Conservation (phyloP, 73 alveolate species). For the Symbiodinium pilosum region DNA sequence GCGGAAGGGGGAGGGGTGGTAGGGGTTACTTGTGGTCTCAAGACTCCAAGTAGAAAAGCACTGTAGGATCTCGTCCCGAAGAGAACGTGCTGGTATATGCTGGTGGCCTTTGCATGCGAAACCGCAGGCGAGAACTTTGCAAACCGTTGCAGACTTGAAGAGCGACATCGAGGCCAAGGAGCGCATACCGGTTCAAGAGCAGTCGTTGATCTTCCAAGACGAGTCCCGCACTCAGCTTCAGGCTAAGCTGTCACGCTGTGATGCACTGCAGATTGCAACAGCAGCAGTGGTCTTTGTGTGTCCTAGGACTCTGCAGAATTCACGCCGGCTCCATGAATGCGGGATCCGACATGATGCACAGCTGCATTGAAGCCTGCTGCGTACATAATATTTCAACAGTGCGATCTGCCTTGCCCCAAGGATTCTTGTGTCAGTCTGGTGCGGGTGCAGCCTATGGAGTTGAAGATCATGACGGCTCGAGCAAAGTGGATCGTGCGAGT, state of each 20-base stretch:
- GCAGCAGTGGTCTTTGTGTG: too few species aligned
- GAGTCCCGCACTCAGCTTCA: constrained; percentile 41
- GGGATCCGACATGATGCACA: constrained; percentile 58
- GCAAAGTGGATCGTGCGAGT: constrained; percentile 58
- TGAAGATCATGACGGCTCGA: constrained; percentile 66
- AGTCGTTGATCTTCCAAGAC: constrained; percentile 39
- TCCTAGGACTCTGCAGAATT: constrained; percentile 20
- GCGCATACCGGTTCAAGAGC: constrained; percentile 73
- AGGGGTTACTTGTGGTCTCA: too few species aligned
- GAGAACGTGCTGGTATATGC: too few species aligned
- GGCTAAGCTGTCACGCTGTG: too few species aligned
- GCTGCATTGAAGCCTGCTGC: too few species aligned
- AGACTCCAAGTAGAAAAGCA: too few species aligned
- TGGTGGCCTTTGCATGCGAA: too few species aligned
- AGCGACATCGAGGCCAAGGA: constrained; percentile 55
- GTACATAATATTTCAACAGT: too few species aligned
- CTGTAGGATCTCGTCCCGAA: too few species aligned
- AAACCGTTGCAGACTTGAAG: constrained; percentile 70
- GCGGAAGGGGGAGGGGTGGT: too few species aligned
- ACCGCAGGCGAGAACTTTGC: constrained; percentile 54
- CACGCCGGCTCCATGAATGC: constrained; percentile 38
- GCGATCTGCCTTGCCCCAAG: neutral
- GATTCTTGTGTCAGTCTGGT: constrained; percentile 59
- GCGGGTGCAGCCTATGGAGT: constrained; percentile 55
- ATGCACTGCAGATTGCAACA: too few species aligned